A percentile compares a stretch with the other conserved stretches of the same genome.
Evolutionary conservation across 2,329 filamentous ascomycete genomes (phyloP).

Genomic region (Parascedosporium putredinis): DNA sequence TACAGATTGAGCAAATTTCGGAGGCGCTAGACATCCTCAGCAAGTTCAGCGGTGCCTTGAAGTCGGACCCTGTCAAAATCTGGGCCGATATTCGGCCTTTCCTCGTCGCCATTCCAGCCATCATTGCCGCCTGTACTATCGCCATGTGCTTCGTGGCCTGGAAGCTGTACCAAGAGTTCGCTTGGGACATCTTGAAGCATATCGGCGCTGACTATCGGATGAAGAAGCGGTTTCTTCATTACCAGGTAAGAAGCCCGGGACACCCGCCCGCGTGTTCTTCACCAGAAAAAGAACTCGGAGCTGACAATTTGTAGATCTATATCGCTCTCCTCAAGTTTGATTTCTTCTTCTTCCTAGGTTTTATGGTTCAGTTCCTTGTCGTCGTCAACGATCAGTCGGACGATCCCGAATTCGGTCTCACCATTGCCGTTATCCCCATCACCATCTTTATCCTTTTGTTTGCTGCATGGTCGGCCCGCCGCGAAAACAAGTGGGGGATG

Average conservation of each 20-base stretch:
- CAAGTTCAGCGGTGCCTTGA: constrained; percentile 23
- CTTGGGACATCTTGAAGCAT: constrained; percentile 98
- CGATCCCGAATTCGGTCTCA: constrained; percentile 72
- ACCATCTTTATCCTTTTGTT: constrained; percentile 81
- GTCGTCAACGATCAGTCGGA: constrained; percentile 61
- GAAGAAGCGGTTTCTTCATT: constrained; percentile 93
- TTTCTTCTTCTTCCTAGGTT: constrained; percentile 99
- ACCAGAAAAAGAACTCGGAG: neutral
- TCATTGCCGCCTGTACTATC: constrained; percentile 68
- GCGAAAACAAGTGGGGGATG: constrained; percentile 74
- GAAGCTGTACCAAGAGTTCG: constrained; percentile 97
- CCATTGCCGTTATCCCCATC: constrained; percentile 79
- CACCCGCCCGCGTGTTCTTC: neutral
- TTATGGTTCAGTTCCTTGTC: constrained; percentile 95
- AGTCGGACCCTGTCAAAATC: constrained; percentile 31
- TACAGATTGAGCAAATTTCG: constrained; percentile 84
- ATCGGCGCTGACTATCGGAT: constrained; percentile 95
- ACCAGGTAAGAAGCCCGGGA: constrained; percentile 63
- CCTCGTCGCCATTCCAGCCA: constrained; percentile 72
- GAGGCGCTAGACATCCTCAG: constrained; percentile 54
- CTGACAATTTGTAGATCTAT: constrained; percentile 60
- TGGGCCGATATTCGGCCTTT: constrained; percentile 65
- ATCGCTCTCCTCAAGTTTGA: constrained; percentile 97
- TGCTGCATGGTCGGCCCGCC: constrained; percentile 75
- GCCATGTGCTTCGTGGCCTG: constrained; percentile 70